A percentile compares a stretch with the other conserved stretches of the same genome.
Conservation (phyloP, 2,329 filamentous ascomycete species). For the Apiospora kogelbergensis region DNA sequence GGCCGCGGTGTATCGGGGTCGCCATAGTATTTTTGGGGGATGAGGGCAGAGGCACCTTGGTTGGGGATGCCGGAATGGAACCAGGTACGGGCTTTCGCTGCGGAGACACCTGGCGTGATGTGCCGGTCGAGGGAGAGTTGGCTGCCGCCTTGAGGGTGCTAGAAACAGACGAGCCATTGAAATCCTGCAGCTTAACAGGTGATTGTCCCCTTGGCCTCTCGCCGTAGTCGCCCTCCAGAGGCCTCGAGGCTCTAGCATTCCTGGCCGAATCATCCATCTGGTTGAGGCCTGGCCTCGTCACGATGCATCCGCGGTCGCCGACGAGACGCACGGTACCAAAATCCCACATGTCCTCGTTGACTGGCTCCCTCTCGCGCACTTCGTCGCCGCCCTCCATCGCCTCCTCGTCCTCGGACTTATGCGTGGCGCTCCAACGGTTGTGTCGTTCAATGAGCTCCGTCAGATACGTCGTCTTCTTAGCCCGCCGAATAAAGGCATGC, state of each 20-base stretch:
- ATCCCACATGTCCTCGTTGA: constrained; percentile 92
- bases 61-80: constrained; percentile 47
- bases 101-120: constrained; percentile 59
- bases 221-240: constrained; percentile 50
- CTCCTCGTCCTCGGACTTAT: constrained; percentile 72
- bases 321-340: constrained; percentile 91
- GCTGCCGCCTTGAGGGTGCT: constrained; percentile 54
- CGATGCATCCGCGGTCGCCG: constrained; percentile 60
- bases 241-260: constrained; percentile 67
- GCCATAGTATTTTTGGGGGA: constrained; percentile 49
- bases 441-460: constrained; percentile 94
- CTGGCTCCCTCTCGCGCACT: constrained; percentile 54
- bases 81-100: constrained; percentile 54
- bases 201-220: constrained; percentile 51
- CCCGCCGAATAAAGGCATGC: constrained; percentile 85
- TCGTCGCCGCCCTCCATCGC: constrained; percentile 59
- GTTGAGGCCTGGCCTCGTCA: constrained; percentile 58
- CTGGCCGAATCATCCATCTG: constrained; percentile 79
- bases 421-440: constrained; percentile 80
- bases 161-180: constrained; percentile 40
- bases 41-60: constrained; percentile 60
- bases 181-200: constrained; percentile 52
- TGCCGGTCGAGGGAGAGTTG: constrained; percentile 42
- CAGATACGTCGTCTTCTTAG: constrained; percentile 94
- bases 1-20: constrained; percentile 48